Conservation (phyloP, 441 rosid genomes). For the Hypseocharis bilobata region DNA sequence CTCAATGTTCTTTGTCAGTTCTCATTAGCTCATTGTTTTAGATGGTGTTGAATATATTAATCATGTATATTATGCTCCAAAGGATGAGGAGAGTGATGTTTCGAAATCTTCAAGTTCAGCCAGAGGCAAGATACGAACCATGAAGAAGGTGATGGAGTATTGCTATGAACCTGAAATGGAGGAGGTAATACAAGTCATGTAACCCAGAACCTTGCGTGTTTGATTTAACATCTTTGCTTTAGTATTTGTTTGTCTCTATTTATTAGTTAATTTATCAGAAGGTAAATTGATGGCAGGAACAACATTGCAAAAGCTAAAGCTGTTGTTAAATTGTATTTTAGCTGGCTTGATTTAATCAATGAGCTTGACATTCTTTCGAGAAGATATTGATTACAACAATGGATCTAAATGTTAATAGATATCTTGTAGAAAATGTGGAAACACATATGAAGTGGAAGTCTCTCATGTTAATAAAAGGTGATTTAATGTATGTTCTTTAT, state of each 20-base stretch:
- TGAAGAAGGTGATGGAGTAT: constrained; percentile 77
- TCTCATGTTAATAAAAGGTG: background rate
- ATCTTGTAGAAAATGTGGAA: too few relatives aligned
- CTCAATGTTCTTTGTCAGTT: background rate
- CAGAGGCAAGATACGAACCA: constrained; percentile 55
- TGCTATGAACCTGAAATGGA: constrained; percentile 97
- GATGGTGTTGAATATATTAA: background rate
- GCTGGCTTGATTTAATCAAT: too few relatives aligned
- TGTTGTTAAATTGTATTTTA: too few relatives aligned
- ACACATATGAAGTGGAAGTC: too few relatives aligned
- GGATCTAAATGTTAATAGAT: too few relatives aligned
- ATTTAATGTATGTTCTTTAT: background rate
- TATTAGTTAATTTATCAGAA: too few relatives aligned
- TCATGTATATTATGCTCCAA: constrained; percentile 8
- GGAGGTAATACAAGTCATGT: constrained; percentile 47
- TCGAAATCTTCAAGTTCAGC: constrained; percentile 42
- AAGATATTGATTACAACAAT: too few relatives aligned
- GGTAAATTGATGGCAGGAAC: too few relatives aligned
- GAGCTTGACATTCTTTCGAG: too few relatives aligned
- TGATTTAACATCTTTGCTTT: background rate
- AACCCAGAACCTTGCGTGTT: background rate
- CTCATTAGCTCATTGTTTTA: constrained; percentile 4
- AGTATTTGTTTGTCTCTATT: too few relatives aligned
- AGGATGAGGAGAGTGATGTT: constrained; percentile 65
- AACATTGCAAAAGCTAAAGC: too few relatives aligned